Percentiles rank a stretch among this genome's conserved stretches.
phyloP scores from a whole-genome alignment of 371 early-diverging fungal genomes.

The Mucor indicus region DNA sequence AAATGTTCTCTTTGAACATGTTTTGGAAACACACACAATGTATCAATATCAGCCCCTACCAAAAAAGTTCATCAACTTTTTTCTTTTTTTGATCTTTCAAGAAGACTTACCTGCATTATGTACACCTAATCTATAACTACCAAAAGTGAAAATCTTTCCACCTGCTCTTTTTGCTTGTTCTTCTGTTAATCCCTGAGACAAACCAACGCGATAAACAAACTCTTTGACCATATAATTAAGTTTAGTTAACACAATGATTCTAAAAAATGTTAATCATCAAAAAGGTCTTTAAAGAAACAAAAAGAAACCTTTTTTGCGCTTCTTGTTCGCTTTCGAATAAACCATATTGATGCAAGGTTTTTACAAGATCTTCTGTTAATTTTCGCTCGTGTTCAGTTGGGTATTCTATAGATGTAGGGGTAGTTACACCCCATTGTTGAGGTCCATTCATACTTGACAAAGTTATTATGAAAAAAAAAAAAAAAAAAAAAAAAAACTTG shows the following conservation, averaged over 20 bases:
- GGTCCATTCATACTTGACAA: conserved; percentile 5
- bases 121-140: conserved; percentile 98
- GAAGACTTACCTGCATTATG: conserved; percentile 75
- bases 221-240: conserved; percentile 84
- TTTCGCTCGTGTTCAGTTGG: conserved; percentile 62
- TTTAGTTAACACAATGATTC: conserved; percentile 86
- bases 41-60: conserved; percentile 96
- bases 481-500: too few relatives aligned
- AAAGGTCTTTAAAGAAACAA: neutral
- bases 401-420: conserved; percentile 48
- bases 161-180: conserved; percentile 79
- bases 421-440: conserved; percentile 57
- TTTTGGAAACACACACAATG: conserved; percentile 93
- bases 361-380: conserved; percentile 60
- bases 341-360: conserved; percentile 61
- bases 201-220: conserved; percentile 79
- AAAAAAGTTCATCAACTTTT: neutral
- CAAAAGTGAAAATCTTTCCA: conserved; percentile 98
- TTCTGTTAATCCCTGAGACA: conserved; percentile 69
- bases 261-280: conserved; percentile 20
- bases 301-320: conserved; percentile 35
- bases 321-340: conserved; percentile 81
- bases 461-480: neutral
- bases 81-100: too few relatives aligned
- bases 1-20: conserved; percentile 93